Evolutionary conservation across 169 alveolate species (phyloP).

Genomic region (Toxoplasma gondii): DNA sequence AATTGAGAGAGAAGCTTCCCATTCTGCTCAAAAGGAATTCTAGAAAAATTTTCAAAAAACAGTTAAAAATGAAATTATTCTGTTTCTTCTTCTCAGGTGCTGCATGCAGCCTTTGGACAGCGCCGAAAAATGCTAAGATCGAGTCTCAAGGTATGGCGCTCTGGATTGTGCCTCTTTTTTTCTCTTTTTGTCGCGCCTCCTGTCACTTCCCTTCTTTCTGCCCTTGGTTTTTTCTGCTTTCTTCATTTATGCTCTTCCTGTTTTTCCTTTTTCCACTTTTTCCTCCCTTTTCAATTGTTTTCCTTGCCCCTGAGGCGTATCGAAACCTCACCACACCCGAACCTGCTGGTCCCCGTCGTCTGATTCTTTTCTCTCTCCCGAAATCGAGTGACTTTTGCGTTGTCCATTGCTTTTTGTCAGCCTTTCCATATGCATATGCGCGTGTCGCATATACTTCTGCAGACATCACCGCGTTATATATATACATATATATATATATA

Average conservation of each 20-base stretch:
- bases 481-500: background rate
- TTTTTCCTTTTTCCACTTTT: background rate
- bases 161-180: background rate
- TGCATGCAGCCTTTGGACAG: constrained; percentile 60
- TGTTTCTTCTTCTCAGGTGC: constrained; percentile 35
- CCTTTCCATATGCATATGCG: too few relatives aligned
- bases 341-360: too few relatives aligned
- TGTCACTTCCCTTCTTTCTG: background rate
- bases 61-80: background rate
- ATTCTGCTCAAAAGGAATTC: too few relatives aligned
- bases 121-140: constrained; percentile 60
- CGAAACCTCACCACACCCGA: too few relatives aligned
- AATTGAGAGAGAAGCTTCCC: too few relatives aligned
- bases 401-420: too few relatives aligned
- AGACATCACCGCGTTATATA: too few relatives aligned
- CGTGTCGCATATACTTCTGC: too few relatives aligned
- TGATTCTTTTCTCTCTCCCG: too few relatives aligned
- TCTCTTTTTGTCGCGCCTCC: background rate
- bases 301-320: background rate
- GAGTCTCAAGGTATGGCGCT: constrained; percentile 49
- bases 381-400: too few relatives aligned
- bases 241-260: background rate
- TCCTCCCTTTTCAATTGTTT: background rate
- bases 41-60: too few relatives aligned
- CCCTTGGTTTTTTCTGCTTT: background rate